Evolutionary conservation across 495 filamentous ascomycete species (phyloP), one percentile per base, ranked within the genome.

Genomic region (Lasiosphaeria hispida): DNA sequence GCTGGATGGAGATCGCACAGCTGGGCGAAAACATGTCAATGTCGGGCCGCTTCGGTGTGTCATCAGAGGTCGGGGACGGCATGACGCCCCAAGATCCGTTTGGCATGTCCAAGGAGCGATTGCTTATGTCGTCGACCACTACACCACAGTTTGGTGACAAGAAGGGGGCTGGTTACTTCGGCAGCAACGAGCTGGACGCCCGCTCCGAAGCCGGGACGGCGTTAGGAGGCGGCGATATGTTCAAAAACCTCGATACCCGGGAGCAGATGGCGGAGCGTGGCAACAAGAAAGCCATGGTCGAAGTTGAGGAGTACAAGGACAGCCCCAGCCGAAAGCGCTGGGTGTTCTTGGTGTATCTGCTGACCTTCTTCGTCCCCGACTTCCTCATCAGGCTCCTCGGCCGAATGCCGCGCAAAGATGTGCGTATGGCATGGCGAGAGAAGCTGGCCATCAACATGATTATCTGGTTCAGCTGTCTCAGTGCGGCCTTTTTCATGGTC

Each of bases 381-480:
- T 89, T 97, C 63, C 64, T 86, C 43, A 90, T 97, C 72, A 81
- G 85, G 47, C 80, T 78, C 66, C 55, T 95, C 53, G 92, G 92
- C 13, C 82, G 90, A 13, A 97, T 96, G 87, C 85, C 87, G 62
- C 87, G 94, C 45, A 93, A 93, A 69, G 94, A 98, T 67, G 84
- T 98, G n/a, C 88, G 91, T 43, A 79, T 86, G 60, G 94, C 94
- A 3, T 98, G 94, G 94, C 83, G 94, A 58, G 94, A 98, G 69
- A 98, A 98, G 79, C 72, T 97, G 55, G 94, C 94, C 36, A 99
- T 99, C 81, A 99, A 99, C 77, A 73, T 97, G 62, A 83, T 97
- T 72, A 99, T 99, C 68, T 99, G 94, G 94, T 81, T 93, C 59
- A 80, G 79, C 64, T 97, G 94, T 72, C 75, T 75, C 45, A 75